phyloP scores from a whole-genome alignment of 1,139 yeast genomes.

The Candida pseudocylindracea region DNA sequence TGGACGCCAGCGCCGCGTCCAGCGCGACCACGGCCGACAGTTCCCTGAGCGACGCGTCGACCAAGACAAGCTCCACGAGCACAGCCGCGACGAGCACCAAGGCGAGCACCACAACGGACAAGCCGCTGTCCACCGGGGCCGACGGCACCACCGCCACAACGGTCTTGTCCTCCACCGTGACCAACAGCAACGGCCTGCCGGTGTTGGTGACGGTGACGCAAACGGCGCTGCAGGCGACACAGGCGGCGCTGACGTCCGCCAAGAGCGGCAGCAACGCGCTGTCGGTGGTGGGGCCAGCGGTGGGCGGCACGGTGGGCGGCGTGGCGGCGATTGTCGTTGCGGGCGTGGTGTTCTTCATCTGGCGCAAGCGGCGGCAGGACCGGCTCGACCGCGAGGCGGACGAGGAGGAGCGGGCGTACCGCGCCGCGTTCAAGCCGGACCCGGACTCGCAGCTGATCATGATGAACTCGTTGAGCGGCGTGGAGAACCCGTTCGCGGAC shows the following conservation, averaged over 20 bases:
- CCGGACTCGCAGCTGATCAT: slow-evolving; percentile 20
- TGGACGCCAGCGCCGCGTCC: not conserved
- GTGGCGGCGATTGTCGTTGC: slow-evolving; percentile 27
- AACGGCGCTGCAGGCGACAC: not conserved
- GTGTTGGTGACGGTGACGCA: slow-evolving; percentile 3
- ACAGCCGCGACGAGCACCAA: not conserved
- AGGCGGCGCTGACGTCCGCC: not conserved
- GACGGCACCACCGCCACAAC: not conserved
- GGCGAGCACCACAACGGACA: not conserved
- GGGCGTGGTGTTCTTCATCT: slow-evolving; percentile 21
- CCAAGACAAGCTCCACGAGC: slow-evolving; percentile 1
- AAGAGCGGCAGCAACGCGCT: slow-evolving; percentile 1
- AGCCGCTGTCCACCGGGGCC: too few species aligned
- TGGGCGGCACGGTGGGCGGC: slow-evolving; percentile 52
- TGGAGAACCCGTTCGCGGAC: slow-evolving; percentile 20
- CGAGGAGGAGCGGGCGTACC: slow-evolving; percentile 8
- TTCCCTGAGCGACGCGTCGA: slow-evolving; percentile 2
- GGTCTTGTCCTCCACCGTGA: not conserved
- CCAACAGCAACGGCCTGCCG: slow-evolving; percentile 2
- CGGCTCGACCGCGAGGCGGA: slow-evolving; percentile 23
- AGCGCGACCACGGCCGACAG: slow-evolving; percentile 1
- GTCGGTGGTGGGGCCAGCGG: slow-evolving; percentile 29
- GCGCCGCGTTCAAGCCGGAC: slow-evolving; percentile 1
- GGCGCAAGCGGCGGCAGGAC: slow-evolving; percentile 20
- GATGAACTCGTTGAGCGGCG: slow-evolving; percentile 36